Evolutionary conservation across 1,284 basidiomycete species (phyloP), one percentile per base, ranked within the genome.

Genomic region (Ceratobasidium sp.): DNA sequence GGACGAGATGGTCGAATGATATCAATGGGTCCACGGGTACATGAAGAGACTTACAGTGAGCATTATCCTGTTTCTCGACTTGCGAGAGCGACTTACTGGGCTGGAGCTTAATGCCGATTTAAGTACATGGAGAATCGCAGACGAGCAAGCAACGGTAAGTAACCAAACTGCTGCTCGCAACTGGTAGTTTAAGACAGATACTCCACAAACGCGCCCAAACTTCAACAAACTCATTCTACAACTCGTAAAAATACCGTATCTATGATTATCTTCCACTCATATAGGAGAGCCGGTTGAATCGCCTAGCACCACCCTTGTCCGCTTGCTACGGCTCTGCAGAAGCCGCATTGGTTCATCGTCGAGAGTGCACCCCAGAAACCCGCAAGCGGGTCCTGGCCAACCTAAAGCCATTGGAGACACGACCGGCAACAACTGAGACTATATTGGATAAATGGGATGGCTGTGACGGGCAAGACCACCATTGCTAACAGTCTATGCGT

Each of bases 371-470:
- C 1, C 57, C 42, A 1, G 29, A 35, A 12, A 60, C 57, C n/a
- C 40, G 57, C 4, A 22, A 32, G 17, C 3, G 17, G 6, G 31
- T 60, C 25, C 57, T 60, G 10, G 43, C 42, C 10, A 25, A 31
- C 7, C 10, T 58, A 15, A n/a, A n/a, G 22, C 7, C n/a, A 43
- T 6, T 58, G 56, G 56, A 31, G 25, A 3, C 13, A 22, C 10
- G 42, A 20, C 45, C 8, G 45, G n/a, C 13, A 12, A 12, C 10
- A 22, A 47, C 31, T 34, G 13, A 38, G 22, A 32, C 17, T 64
- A 25, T 64, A 50, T 32, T 64, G 47, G 45, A 43, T 64, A n/a
- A 64, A 64, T 32, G 47, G 58, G n/a, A 64, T 64, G 58, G 58
- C 58, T 29, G 56, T 20, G 8, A 45, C 40, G 20, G 31, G 57